These are phyloP conservation scores for Zygosaccharomyces pseudobailii DNA, from an alignment of 1,139 yeast genomes.

Conservation along the genomic window DNA sequence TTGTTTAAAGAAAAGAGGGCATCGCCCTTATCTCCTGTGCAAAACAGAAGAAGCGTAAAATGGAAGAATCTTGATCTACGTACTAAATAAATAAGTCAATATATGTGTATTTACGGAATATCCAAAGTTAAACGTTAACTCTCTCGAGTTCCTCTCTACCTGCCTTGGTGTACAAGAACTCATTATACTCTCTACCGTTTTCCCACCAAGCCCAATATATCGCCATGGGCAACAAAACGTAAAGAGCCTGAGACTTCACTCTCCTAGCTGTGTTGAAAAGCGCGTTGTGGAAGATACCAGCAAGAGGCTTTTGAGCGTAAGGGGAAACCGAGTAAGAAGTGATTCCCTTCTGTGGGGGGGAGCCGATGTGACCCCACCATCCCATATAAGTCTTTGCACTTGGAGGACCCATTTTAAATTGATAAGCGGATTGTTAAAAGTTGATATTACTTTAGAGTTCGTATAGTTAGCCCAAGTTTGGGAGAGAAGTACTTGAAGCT, in stretches of 20 bases:
- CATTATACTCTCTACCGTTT: conserved; percentile 84
- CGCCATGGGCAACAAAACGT: conserved; percentile 69
- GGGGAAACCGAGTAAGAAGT: conserved; percentile 89
- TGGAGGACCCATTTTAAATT: conserved; percentile 49
- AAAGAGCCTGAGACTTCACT: conserved; percentile 80
- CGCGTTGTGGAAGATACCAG: conserved; percentile 80
- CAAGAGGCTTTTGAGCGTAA: conserved; percentile 86
- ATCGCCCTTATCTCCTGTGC: conserved; percentile 1
- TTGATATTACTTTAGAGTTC: too few relatives aligned
- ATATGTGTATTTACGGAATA: neutral
- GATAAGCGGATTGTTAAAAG: neutral
- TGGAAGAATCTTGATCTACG: neutral
- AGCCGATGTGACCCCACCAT: conserved; percentile 90
- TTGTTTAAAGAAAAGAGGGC: neutral
- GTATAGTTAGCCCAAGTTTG: too few relatives aligned
- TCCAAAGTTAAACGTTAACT: conserved; percentile 53
- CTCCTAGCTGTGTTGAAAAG: conserved; percentile 94
- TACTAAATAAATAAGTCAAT: neutral
- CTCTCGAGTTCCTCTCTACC: conserved; percentile 91
- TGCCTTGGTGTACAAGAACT: conserved; percentile 92
- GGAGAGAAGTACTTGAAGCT: too few relatives aligned
- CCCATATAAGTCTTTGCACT: conserved; percentile 84
- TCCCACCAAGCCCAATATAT: conserved; percentile 87
- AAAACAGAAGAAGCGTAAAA: neutral
- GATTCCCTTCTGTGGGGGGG: conserved; percentile 84